These are phyloP conservation scores for Eutrema japonicum DNA, from an alignment of 345 rosid genomes.

Conservation along the genomic window DNA sequence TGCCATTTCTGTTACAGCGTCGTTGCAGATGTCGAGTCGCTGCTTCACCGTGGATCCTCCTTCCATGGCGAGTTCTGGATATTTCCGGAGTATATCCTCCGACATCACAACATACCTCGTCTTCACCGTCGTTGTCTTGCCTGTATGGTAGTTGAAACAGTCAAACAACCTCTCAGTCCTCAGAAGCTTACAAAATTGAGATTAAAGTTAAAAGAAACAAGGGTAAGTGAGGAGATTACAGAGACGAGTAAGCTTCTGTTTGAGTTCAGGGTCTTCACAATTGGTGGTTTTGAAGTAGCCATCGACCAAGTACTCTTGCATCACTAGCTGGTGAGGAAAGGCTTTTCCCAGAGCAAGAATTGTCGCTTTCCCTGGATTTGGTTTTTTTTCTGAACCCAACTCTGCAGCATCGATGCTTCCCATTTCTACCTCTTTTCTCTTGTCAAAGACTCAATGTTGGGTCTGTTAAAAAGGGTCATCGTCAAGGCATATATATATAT, in stretches of 20 bases:
- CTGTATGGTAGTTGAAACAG: constrained; percentile 46
- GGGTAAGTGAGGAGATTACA: constrained; percentile 51
- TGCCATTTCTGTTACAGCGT: constrained; percentile 91
- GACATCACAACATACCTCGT: constrained; percentile 98
- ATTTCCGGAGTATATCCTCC: constrained; percentile 78
- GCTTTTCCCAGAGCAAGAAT: constrained; percentile 91
- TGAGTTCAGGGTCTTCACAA: constrained; percentile 90
- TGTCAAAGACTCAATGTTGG: constrained; percentile 17
- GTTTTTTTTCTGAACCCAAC: constrained; percentile 44
- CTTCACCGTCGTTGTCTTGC: constrained; percentile 94
- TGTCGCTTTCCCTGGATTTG: constrained; percentile 71
- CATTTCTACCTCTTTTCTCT: constrained; percentile 48
- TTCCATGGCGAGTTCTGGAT: constrained; percentile 83
- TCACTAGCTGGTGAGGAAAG: constrained; percentile 94
- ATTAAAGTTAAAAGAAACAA: not conserved
- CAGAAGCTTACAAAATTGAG: constrained; percentile 3
- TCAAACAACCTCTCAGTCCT: constrained; percentile 18
- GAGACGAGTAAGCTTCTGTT: constrained; percentile 81
- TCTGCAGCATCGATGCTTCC: constrained; percentile 51
- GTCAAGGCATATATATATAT: constrained; percentile 33
- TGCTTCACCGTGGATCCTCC: constrained; percentile 88
- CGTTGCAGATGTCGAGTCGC: constrained; percentile 73
- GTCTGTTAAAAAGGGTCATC: constrained; percentile 28
- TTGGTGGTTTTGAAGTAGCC: constrained; percentile 90
- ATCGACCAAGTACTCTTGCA: constrained; percentile 93